Evolutionary conservation across 164 flowering plant genomes (phyloP), one percentile per base, ranked within the genome.

Genomic region (Annona squamosa): DNA sequence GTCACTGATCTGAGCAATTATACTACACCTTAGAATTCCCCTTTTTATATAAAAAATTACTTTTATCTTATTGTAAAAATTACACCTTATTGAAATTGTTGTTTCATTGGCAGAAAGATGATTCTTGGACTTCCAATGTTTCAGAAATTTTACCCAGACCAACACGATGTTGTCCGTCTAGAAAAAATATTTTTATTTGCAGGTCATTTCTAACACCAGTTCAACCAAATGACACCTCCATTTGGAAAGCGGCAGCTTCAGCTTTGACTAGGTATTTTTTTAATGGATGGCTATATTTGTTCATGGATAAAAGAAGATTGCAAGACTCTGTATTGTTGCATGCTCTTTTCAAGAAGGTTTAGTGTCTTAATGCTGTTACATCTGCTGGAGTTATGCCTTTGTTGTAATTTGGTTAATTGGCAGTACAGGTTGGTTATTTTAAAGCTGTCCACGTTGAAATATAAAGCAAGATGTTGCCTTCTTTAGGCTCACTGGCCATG

Each of bases 121-220:
- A 84, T 80, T 78, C 79, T 72, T 82, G 85, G 86, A 80, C 85
- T 75, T 46, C 80, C 65, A 78, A 66, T 78, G 79, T 83, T 56
- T 82, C 82, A 44, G 75, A 73, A 71, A 77, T 69, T 73, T 43
- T 76, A 61, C 67, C 78, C 68, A 69, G 76, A 71, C 85, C 81
- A 70, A 56, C 70, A 61, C 69, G 61, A 70, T 52, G 79, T 46
- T 16, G 75, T 59, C 84, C 82, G 66, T 69, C 67, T 56, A 86
- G 80, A 69, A 67, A 42, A 64, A 83, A 75, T 76, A 72, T 70
- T 42, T 79, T 89, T 48, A 81, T 73, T 68, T 91, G 96, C 68
- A 82, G 79, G 73, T 86, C 89, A 69, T 86, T 80, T 74, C 69
- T 82, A 52, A 45, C 68, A n/a, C 86, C 87, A 61, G 84, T 84